Conservation (phyloP, 345 rosid species). For the Camelina laxa region DNA sequence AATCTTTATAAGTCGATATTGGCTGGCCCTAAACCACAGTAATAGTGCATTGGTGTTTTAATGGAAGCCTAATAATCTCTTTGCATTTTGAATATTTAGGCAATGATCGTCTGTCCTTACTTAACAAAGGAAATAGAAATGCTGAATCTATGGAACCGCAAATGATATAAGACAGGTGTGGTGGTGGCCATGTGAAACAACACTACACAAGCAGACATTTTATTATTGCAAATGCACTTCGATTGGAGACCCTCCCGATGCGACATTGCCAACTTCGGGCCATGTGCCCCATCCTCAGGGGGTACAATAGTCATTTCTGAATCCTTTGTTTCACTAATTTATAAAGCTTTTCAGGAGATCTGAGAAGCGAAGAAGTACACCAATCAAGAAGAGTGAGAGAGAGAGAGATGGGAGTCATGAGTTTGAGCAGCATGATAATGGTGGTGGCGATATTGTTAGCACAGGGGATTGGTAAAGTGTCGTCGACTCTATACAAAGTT, state of each 20-base stretch:
- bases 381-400: constrained; percentile 4
- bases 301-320: constrained; percentile 29
- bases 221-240: constrained; percentile 6
- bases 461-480: constrained; percentile 51
- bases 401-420: constrained; percentile 34
- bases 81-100: neutral
- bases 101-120: neutral
- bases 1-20: constrained; percentile 21
- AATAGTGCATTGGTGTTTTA: neutral
- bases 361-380: constrained; percentile 16
- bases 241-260: constrained; percentile 10
- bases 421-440: constrained; percentile 24
- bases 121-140: neutral
- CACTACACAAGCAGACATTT: constrained; percentile 25
- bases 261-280: constrained; percentile 39
- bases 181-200: constrained; percentile 42
- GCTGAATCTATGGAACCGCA: constrained; percentile 15
- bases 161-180: neutral
- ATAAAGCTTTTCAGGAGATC: constrained; percentile 31
- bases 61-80: neutral
- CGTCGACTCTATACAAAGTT: constrained; percentile 61
- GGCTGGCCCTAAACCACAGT: neutral
- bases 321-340: constrained; percentile 16
- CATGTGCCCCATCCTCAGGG: constrained; percentile 35
- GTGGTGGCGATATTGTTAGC: constrained; percentile 48